These are phyloP conservation scores for Nepenthes alata DNA, from an alignment of 179 eudicot species.

Conservation along the genomic window DNA sequence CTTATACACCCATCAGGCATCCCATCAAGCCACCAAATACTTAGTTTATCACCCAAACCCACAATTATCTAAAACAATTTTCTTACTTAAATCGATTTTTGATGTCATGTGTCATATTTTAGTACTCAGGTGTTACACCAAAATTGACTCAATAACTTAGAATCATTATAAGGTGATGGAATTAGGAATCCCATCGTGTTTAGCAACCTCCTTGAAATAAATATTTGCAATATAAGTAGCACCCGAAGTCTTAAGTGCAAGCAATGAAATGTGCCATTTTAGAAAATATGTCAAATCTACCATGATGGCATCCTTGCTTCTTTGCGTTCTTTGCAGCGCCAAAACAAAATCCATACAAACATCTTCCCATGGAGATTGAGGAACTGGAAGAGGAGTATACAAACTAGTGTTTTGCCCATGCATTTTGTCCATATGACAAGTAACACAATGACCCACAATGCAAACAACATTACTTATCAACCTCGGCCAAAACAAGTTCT, in stretches of 20 bases:
- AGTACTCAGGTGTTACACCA: too few relatives aligned
- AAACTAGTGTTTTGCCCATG: slow-evolving; percentile 7
- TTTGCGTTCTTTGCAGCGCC: slow-evolving; percentile 4
- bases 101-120: too few relatives aligned
- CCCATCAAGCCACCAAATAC: too few relatives aligned
- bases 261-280: slow-evolving; percentile 8
- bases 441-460: not conserved
- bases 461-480: not conserved
- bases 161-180: too few relatives aligned
- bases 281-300: slow-evolving; percentile 8
- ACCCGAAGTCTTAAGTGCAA: not conserved
- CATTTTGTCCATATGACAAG: slow-evolving; percentile 1
- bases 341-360: slow-evolving; percentile 10
- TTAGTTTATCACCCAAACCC: too few relatives aligned
- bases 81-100: too few relatives aligned
- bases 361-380: slow-evolving; percentile 6
- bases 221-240: too few relatives aligned
- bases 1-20: too few relatives aligned
- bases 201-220: too few relatives aligned
- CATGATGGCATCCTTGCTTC: not conserved
- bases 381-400: slow-evolving; percentile 5
- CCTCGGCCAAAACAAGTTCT: slow-evolving; percentile 1
- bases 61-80: too few relatives aligned
- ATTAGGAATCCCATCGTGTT: too few relatives aligned
- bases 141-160: too few relatives aligned